A percentile compares a stretch with the other conserved stretches of the same genome.
phyloP scores from a whole-genome alignment of 352 stramenopile species.

The Pythium phragmiticola region DNA sequence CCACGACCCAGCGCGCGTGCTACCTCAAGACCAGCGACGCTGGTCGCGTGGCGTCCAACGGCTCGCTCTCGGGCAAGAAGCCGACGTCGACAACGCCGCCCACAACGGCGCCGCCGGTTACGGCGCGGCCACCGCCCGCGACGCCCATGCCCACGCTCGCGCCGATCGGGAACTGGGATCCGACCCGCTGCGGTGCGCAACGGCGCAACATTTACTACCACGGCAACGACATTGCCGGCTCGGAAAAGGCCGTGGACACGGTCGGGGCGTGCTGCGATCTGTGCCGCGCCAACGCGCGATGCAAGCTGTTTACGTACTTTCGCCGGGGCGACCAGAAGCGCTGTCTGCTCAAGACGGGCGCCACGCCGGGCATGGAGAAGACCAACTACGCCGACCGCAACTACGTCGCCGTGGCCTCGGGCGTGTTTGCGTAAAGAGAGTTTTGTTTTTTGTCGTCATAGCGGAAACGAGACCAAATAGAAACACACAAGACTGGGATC shows the following conservation, averaged over 20 bases:
- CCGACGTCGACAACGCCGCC: background rate
- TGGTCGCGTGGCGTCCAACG: background rate
- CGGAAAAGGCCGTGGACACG: slow-evolving; percentile 18
- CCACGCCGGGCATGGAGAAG: slow-evolving; percentile 12
- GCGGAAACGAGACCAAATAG: background rate
- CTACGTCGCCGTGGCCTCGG: slow-evolving; percentile 5
- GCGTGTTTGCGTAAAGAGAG: slow-evolving; percentile 9
- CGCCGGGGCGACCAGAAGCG: slow-evolving; percentile 16
- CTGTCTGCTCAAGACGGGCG: slow-evolving; percentile 21
- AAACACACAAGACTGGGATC: background rate
- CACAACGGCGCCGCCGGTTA: background rate
- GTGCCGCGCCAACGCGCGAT: slow-evolving; percentile 5
- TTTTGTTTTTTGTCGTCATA: background rate
- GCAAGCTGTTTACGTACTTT: slow-evolving; percentile 26
- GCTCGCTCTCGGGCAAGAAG: slow-evolving; percentile 14
- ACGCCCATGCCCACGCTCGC: background rate
- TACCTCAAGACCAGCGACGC: slow-evolving; percentile 19
- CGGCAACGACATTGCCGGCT: slow-evolving; percentile 17
- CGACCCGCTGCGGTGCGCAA: slow-evolving; percentile 11
- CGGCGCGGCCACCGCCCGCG: background rate
- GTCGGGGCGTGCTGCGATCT: slow-evolving; percentile 24
- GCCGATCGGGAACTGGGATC: slow-evolving; percentile 8
- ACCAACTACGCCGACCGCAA: slow-evolving; percentile 20
- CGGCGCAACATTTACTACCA: slow-evolving; percentile 18
- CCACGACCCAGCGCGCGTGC: slow-evolving; percentile 5